A percentile compares a stretch with the other conserved stretches of the same genome.
Conservation (phyloP, 352 stramenopile species). For the Globisporangium nodosum region DNA sequence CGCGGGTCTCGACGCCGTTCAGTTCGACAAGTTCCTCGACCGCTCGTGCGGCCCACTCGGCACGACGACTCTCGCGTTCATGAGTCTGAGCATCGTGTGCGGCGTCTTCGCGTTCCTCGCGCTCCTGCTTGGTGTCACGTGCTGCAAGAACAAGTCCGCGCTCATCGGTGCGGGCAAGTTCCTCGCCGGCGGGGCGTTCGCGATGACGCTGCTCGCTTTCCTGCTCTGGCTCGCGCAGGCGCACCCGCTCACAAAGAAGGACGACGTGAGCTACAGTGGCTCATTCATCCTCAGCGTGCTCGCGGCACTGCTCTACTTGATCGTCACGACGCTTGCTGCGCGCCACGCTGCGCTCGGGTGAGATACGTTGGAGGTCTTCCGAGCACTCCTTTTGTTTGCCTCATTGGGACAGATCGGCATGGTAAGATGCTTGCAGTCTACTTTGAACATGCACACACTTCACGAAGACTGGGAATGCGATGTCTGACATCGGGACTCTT, state of each 20-base stretch:
- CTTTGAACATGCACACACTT: too few species aligned
- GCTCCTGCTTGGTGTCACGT: conserved; percentile 55
- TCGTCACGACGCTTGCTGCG: conserved; percentile 23
- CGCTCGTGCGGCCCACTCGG: conserved; percentile 51
- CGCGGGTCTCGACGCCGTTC: conserved; percentile 37
- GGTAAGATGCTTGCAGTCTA: too few species aligned
- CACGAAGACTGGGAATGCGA: too few species aligned
- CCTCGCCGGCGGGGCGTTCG: conserved; percentile 31
- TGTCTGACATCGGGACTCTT: too few species aligned
- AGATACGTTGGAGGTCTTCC: too few species aligned
- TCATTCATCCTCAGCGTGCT: conserved; percentile 54
- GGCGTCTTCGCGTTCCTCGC: conserved; percentile 43
- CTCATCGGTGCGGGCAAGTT: conserved; percentile 48
- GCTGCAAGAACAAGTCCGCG: conserved; percentile 63
- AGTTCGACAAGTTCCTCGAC: conserved; percentile 59
- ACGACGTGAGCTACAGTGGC: conserved; percentile 50
- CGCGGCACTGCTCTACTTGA: conserved; percentile 41
- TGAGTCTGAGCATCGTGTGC: conserved; percentile 28
- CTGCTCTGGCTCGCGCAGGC: conserved; percentile 53
- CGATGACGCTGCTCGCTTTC: conserved; percentile 49
- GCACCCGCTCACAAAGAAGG: conserved; percentile 40
- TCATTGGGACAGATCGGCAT: too few species aligned
- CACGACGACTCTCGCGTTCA: conserved; percentile 37
- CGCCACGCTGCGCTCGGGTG: conserved; percentile 17
- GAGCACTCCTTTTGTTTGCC: too few species aligned